A percentile compares a stretch with the other conserved stretches of the same genome.
These are phyloP conservation scores for Solanum habrochaites DNA, from an alignment of 257 asterid species.

Conservation along the genomic window DNA sequence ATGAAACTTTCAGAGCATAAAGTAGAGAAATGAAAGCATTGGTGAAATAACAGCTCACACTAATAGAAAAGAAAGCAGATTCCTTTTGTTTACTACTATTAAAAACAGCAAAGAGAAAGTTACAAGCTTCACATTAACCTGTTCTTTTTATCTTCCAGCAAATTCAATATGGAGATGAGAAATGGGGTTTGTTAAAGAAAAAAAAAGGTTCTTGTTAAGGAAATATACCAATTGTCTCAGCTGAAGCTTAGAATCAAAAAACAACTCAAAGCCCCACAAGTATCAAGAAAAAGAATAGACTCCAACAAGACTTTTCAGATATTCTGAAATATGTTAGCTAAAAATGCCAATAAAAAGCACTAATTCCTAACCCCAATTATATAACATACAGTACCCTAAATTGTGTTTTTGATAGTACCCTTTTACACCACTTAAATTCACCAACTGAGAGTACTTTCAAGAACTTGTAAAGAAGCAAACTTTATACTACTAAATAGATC, in stretches of 20 bases:
- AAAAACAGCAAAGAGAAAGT: not conserved
- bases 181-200: not conserved
- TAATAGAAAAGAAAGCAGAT: slow-evolving; percentile 64
- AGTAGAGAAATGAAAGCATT: slow-evolving; percentile 41
- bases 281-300: slow-evolving; percentile 34
- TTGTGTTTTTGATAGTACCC: slow-evolving; percentile 29
- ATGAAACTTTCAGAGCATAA: slow-evolving; percentile 65
- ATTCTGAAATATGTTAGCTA: slow-evolving; percentile 32
- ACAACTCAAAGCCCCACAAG: slow-evolving; percentile 31
- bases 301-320: slow-evolving; percentile 36
- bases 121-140: slow-evolving; percentile 7
- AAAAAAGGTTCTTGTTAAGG: slow-evolving; percentile 3
- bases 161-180: slow-evolving; percentile 3
- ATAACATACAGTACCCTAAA: slow-evolving; percentile 17
- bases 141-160: not conserved
- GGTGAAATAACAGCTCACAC: slow-evolving; percentile 55
- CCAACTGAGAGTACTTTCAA: slow-evolving; percentile 49
- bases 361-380: slow-evolving; percentile 26
- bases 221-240: slow-evolving; percentile 16
- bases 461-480: slow-evolving; percentile 33
- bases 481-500: not conserved
- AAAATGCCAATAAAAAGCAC: slow-evolving; percentile 34
- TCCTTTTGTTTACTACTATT: slow-evolving; percentile 34
- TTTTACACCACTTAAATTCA: slow-evolving; percentile 36
- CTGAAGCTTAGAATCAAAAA: slow-evolving; percentile 29